phyloP scores from a whole-genome alignment of 1,284 basidiomycete genomes.

The Rhodofomes roseus region DNA sequence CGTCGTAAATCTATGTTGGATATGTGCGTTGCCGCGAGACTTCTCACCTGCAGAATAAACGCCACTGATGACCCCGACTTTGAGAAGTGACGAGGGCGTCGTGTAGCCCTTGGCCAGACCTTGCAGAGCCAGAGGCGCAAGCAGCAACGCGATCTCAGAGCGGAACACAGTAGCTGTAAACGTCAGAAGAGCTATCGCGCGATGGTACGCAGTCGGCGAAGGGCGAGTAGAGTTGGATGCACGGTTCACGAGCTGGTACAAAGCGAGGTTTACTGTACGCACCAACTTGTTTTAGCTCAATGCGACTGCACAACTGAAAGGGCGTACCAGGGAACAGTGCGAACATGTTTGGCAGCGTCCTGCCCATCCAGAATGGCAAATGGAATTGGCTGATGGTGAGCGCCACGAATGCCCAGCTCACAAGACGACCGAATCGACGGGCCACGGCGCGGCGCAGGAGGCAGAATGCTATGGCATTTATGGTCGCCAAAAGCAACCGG shows the following conservation, averaged over 20 bases:
- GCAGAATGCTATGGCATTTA: slow-evolving; percentile 65
- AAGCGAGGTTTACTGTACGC: slow-evolving; percentile 58
- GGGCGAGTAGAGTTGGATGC: slow-evolving; percentile 39
- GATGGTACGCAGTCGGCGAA: slow-evolving; percentile 31
- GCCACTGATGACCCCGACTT: slow-evolving; percentile 52
- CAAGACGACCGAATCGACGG: slow-evolving; percentile 56
- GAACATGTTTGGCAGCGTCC: slow-evolving; percentile 94
- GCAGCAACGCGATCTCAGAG: slow-evolving; percentile 73
- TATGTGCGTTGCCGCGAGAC: no score
- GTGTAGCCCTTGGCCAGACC: slow-evolving; percentile 44
- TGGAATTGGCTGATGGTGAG: slow-evolving; percentile 87
- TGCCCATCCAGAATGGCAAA: slow-evolving; percentile 87
- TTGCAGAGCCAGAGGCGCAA: slow-evolving; percentile 61
- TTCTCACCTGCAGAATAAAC: slow-evolving; percentile 54
- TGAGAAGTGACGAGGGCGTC: slow-evolving; percentile 43
- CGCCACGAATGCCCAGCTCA: slow-evolving; percentile 60
- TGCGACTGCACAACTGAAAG: not conserved
- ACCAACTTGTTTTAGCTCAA: not conserved
- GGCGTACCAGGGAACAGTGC: slow-evolving; percentile 75
- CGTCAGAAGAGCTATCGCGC: slow-evolving; percentile 52
- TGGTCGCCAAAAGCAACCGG: slow-evolving; percentile 68
- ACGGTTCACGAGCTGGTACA: slow-evolving; percentile 50
- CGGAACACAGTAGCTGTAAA: slow-evolving; percentile 76
- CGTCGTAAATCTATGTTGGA: no score
- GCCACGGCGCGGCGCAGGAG: slow-evolving; percentile 62